Conservation (phyloP, 495 filamentous ascomycete genomes). For the Annulohypoxylon maeteangense region DNA sequence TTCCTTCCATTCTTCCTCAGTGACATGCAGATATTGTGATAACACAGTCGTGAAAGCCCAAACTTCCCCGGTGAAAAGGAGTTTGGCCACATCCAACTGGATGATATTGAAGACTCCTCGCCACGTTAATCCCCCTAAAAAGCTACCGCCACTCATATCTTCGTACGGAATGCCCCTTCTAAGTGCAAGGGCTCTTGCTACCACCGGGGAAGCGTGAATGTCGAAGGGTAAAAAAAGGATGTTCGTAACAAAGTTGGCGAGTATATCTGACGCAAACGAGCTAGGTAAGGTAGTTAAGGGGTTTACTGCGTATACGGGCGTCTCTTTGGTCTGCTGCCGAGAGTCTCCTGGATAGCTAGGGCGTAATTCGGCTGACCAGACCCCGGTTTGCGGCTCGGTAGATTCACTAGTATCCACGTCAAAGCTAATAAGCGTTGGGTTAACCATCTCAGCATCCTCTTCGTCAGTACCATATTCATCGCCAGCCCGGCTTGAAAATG, state of each 20-base stretch:
- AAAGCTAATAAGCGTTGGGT: slow-evolving; percentile 65
- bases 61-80: slow-evolving; percentile 46
- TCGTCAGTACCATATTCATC: slow-evolving; percentile 60
- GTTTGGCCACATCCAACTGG: slow-evolving; percentile 48
- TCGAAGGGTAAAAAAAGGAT: slow-evolving; percentile 51
- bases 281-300: slow-evolving; percentile 51
- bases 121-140: slow-evolving; percentile 33
- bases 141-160: slow-evolving; percentile 34
- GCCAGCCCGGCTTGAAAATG: slow-evolving; percentile 45
- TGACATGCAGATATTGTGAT: slow-evolving; percentile 46
- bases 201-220: slow-evolving; percentile 35
- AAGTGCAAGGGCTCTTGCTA: slow-evolving; percentile 44
- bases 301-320: slow-evolving; percentile 52
- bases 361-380: slow-evolving; percentile 67
- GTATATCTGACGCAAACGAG: slow-evolving; percentile 50
- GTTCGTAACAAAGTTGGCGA: slow-evolving; percentile 48
- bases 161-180: slow-evolving; percentile 41
- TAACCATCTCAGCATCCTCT: slow-evolving; percentile 60
- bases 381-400: slow-evolving; percentile 53
- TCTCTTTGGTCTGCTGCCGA: slow-evolving; percentile 36
- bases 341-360: slow-evolving; percentile 51
- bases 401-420: slow-evolving; percentile 64
- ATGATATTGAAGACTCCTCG: slow-evolving; percentile 49
- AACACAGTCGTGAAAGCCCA: slow-evolving; percentile 48
- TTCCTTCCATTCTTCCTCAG: slow-evolving; percentile 54